These are phyloP conservation scores for Dioscorea cayenensis DNA, from an alignment of 116 monocot species.

Conservation along the genomic window DNA sequence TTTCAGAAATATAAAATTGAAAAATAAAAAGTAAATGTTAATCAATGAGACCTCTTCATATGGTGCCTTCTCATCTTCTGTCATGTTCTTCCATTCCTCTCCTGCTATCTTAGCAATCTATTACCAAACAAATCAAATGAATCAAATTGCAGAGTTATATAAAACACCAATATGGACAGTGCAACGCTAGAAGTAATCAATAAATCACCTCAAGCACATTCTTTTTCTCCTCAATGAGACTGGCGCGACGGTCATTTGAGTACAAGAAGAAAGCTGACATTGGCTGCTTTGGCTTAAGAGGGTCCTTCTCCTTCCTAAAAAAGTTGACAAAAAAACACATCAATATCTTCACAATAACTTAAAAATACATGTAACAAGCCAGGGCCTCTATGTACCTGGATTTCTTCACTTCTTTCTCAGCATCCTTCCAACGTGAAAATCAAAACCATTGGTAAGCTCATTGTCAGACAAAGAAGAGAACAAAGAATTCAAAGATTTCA, in stretches of 20 bases:
- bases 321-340: not conserved
- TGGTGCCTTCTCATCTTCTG: conserved; percentile 38
- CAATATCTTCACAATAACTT: not conserved
- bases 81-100: conserved; percentile 92
- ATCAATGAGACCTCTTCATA: conserved; percentile 41
- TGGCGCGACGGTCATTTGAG: conserved; percentile 42
- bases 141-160: not conserved
- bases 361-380: not conserved
- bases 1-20: not conserved
- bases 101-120: conserved; percentile 79
- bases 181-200: not conserved
- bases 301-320: conserved; percentile 80
- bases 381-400: conserved; percentile 12
- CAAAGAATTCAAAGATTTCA: not conserved
- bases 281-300: conserved; percentile 73
- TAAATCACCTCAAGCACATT: conserved; percentile 54
- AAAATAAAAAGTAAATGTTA: not conserved
- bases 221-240: conserved; percentile 43
- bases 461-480: not conserved
- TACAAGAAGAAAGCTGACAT: conserved; percentile 76
- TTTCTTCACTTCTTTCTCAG: conserved; percentile 45
- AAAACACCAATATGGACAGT: not conserved
- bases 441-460: not conserved
- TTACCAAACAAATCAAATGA: not conserved
- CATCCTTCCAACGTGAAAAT: conserved; percentile 32